Evolutionary conservation across 2,329 filamentous ascomycete species (phyloP), one percentile per base, ranked within the genome.

Genomic region (Thelonectria olida): DNA sequence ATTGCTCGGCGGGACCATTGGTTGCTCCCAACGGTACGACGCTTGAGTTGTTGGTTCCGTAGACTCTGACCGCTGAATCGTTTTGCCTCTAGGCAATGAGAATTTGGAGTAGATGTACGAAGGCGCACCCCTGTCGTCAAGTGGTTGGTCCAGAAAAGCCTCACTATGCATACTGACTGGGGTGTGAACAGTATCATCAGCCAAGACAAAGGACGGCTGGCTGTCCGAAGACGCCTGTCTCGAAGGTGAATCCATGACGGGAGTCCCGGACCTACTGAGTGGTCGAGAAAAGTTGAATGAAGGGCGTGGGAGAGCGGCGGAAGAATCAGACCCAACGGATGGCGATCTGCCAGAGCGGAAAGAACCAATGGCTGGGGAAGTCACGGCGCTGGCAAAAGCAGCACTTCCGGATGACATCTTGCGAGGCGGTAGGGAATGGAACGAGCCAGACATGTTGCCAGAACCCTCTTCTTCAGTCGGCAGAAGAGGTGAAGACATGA

Each of bases 221-320:
- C 88, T 91, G 69, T 92, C 89, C 5, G 84, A 87, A 19, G 89
- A 90, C 7, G 86, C 81, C 72, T 91, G 88, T 34, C 88, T 82
- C 9, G 83, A 82, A 48, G 88, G 87, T 42, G 79, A 75, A n/a
- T 90, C 86, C 67, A 84, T 79, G 44, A 72, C 79, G 15, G 87
- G 86, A 12, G 85, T 88, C 63, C 88, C 88, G 62, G 88, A 86
- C 73, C 90, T 85, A 76, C 95, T 97, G 62, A 97, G 79, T 0
- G 96, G 96, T 42, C 96, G 87, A 1, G 96, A 98, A 76, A 98
- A 98, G 78, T 99, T 98, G 79, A 96, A 95, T 0, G 91, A 88
- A 1, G 93, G 91, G 15, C 90, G 86, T 12, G 90, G 88, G 34
- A 93, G 73, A 9, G 85, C 84, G 2, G 93, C 84, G 2, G 93